Evolutionary conservation across 164 flowering plant genomes (phyloP), one percentile per base, ranked within the genome.

Genomic region (Aristolochia contorta): DNA sequence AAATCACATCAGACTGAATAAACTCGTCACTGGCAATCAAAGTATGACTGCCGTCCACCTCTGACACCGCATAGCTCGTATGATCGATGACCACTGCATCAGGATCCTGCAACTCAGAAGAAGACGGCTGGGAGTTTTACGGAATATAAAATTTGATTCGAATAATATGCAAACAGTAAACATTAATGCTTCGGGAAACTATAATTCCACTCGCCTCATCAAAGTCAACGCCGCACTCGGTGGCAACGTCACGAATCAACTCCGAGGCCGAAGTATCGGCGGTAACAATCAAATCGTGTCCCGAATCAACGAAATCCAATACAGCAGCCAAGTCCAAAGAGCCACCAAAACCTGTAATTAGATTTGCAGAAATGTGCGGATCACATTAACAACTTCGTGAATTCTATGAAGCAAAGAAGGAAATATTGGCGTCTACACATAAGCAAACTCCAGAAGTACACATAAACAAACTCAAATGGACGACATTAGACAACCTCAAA

Each of bases 221-320:
- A 64, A 91, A 94, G 59, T 91, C 96, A 69, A 85, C 97, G 46
- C 99, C 97, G 59, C 96, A 85, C 62, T 94, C 96, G 0, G 79
- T 73, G 16, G 90, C 96, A 59, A 94, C 78, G 48, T 86, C 85
- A 6, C 87, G 78, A 73, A 91, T 82, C 73, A 94, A 74, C 63
- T 91, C 96, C 18, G 97, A 87, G 0, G 97, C 84, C 54, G 82
- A 74, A 9, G 65, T 63, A 80, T 89, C 96, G 15, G 89, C 90
- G 6, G 86, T 82, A 16, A 94, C 12, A 33, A 94, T 83, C 75
- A 94, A 73, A 74, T 91, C 95, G 55, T 77, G 91, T 14, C 96
- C 97, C 8, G 93, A 75, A 73, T 94, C 96, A 59, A 91, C 87
- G 62, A 94, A 94, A 20, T 86, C 93, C 71, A 87, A 59, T 16